Conservation (phyloP, 805 yeast genomes). For the Spathaspora hagerdaliae region DNA sequence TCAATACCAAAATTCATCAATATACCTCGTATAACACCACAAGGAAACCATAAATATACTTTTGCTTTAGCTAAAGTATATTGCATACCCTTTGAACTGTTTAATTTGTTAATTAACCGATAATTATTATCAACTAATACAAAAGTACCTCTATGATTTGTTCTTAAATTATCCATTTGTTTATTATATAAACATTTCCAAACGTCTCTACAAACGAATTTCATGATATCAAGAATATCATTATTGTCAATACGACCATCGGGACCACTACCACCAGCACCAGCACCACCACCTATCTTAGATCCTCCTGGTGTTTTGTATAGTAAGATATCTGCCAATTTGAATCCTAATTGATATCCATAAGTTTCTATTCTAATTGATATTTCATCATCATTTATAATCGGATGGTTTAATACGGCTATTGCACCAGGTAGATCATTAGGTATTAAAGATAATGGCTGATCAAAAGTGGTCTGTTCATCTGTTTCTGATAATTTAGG, state of each 20-base stretch:
- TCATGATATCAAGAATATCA: slow-evolving; percentile 79
- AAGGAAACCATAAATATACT: slow-evolving; percentile 63
- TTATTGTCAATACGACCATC: slow-evolving; percentile 10
- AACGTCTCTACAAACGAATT: slow-evolving; percentile 86
- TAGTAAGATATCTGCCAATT: slow-evolving; percentile 46
- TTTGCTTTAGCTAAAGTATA: slow-evolving; percentile 44
- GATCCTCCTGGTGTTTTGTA: slow-evolving; percentile 28
- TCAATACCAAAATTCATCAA: slow-evolving; percentile 66
- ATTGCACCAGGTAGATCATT: slow-evolving; percentile 42
- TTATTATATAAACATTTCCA: slow-evolving; percentile 80
- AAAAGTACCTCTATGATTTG: slow-evolving; percentile 85
- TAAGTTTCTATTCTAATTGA: slow-evolving; percentile 59
- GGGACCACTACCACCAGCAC: too few species aligned
- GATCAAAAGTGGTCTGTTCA: slow-evolving; percentile 20
- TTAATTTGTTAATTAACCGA: slow-evolving; percentile 49
- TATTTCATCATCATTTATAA: slow-evolving; percentile 45
- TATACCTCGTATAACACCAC: slow-evolving; percentile 74
- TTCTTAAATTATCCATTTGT: slow-evolving; percentile 87
- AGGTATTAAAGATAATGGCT: slow-evolving; percentile 24
- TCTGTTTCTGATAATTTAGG: slow-evolving; percentile 13
- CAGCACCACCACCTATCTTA: slow-evolving; percentile 19
- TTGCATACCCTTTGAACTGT: slow-evolving; percentile 37
- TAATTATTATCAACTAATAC: slow-evolving; percentile 71
- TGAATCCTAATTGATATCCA: slow-evolving; percentile 69
- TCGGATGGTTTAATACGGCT: slow-evolving; percentile 27